Evolutionary conservation across 2,329 filamentous ascomycete genomes (phyloP), one percentile per base, ranked within the genome.

Genomic region (Emmonsiellopsis sp.): DNA sequence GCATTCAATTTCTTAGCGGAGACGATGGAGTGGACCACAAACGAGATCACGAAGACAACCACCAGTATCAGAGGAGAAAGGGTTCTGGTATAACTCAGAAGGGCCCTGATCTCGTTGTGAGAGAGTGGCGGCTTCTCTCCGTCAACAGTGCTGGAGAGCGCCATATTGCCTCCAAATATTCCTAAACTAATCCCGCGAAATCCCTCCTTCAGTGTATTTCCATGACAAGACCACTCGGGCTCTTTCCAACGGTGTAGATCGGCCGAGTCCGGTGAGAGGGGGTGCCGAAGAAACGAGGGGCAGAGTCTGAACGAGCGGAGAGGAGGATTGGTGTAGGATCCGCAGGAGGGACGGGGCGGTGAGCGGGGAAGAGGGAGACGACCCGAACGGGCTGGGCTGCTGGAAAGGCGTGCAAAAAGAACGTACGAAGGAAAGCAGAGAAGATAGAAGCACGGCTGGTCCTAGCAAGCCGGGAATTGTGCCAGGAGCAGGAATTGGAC

Each of bases 41-140:
- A 86, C 58, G 79, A 77, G 56, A 75, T 67, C 48, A 85, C 70
- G 67, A 87, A 88, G 64, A 86, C 76, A 61, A 81, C 59, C 52
- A 87, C 74, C 55, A 87, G 72, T 54, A 84, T 67, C 61, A 86
- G 79, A 10, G 85, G 83, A 59, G 82, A 86, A 60, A 77, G 72
- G 65, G 76, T 80, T 63, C 81, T 80, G 54, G 80, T 65, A 60
- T 73, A 71, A 50, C 66, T 67, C 57, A 80, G 65, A 56, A 76
- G 65, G 48, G 62, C 64, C 50, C 70, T 70, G 56, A 73, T 72
- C 53, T 70, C 67, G 41, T 69, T 65, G 61, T 70, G 67, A 43
- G 70, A 58, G 61, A 56, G 44, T 15, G 55, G 48, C 13, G 55
- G 47, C 51, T 40, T 42, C 31, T 49, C 44, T 54, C 58, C 56